A percentile compares a stretch with the other conserved stretches of the same genome.
Conservation (phyloP, 2,329 filamentous ascomycete species). For the Penicillium sclerotiorum region DNA sequence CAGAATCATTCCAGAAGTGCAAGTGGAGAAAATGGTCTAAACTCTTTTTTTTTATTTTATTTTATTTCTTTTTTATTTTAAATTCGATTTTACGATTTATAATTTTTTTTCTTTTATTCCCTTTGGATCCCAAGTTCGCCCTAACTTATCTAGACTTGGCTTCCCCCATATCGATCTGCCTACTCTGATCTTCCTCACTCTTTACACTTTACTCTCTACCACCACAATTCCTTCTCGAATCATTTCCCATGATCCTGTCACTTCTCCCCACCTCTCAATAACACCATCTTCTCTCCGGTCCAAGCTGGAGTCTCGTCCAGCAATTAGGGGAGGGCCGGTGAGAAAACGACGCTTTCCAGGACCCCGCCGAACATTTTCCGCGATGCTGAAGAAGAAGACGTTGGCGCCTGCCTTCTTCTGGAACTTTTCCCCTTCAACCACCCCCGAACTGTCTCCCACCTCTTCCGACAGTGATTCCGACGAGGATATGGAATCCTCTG, state of each 20-base stretch:
- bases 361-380: conserved; percentile 34
- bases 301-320: conserved; percentile 24
- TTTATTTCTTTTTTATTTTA: not conserved
- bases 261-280: conserved; percentile 15
- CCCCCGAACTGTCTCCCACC: conserved; percentile 48
- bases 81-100: no score
- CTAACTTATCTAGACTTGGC: conserved; percentile 3
- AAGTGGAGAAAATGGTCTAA: not conserved
- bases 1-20: conserved; percentile 25
- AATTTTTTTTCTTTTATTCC: not conserved
- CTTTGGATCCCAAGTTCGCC: not conserved
- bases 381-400: conserved; percentile 44
- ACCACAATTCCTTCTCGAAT: not conserved
- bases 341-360: conserved; percentile 23
- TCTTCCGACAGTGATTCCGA: conserved; percentile 48
- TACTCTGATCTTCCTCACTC: no score
- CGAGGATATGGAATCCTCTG: conserved; percentile 46
- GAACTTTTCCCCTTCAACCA: conserved; percentile 45
- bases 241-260: not conserved
- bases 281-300: conserved; percentile 9
- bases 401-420: conserved; percentile 39
- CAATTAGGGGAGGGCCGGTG: conserved; percentile 24
- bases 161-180: no score
- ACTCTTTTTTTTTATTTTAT: not conserved
- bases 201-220: no score